Conservation (phyloP, 1,139 yeast genomes). For the Yamadazyma triangularis region DNA sequence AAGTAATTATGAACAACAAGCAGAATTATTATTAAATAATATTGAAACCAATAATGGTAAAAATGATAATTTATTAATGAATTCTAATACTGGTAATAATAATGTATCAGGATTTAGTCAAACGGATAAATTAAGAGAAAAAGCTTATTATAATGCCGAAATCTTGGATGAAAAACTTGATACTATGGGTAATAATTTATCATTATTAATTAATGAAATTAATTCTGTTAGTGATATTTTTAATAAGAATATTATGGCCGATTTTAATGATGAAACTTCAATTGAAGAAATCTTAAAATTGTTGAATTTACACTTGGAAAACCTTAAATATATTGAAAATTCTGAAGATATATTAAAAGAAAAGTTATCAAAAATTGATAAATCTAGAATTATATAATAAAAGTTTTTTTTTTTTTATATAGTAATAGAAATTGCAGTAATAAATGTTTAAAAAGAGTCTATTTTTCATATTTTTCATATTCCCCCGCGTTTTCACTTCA, state of each 20-base stretch:
- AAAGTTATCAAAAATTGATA: too few relatives aligned
- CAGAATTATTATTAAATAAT: slow-evolving; percentile 52
- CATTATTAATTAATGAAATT: slow-evolving; percentile 77
- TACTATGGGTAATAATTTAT: slow-evolving; percentile 66
- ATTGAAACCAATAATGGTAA: slow-evolving; percentile 26
- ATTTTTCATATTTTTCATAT: too few relatives aligned
- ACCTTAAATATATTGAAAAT: slow-evolving; percentile 80
- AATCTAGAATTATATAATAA: too few relatives aligned
- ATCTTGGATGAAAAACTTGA: slow-evolving; percentile 79
- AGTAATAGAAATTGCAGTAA: too few relatives aligned
- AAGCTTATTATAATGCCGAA: slow-evolving; percentile 87
- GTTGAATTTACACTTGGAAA: slow-evolving; percentile 83
- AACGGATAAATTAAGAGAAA: slow-evolving; percentile 85
- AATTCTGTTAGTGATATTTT: slow-evolving; percentile 83
- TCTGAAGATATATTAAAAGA: slow-evolving; percentile 65
- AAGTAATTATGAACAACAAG: slow-evolving; percentile 82
- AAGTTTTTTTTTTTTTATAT: too few relatives aligned
- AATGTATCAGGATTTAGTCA: slow-evolving; percentile 25
- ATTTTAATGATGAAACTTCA: slow-evolving; percentile 40
- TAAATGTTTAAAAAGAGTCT: too few relatives aligned
- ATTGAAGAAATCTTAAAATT: slow-evolving; percentile 70
- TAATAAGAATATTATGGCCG: slow-evolving; percentile 49
- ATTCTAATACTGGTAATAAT: slow-evolving; percentile 6
- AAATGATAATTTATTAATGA: slow-evolving; percentile 10
- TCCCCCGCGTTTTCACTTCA: too few relatives aligned